Percentiles rank a stretch among this genome's conserved stretches.
phyloP scores from a whole-genome alignment of 345 rosid genomes.

The Litchi chinensis region DNA sequence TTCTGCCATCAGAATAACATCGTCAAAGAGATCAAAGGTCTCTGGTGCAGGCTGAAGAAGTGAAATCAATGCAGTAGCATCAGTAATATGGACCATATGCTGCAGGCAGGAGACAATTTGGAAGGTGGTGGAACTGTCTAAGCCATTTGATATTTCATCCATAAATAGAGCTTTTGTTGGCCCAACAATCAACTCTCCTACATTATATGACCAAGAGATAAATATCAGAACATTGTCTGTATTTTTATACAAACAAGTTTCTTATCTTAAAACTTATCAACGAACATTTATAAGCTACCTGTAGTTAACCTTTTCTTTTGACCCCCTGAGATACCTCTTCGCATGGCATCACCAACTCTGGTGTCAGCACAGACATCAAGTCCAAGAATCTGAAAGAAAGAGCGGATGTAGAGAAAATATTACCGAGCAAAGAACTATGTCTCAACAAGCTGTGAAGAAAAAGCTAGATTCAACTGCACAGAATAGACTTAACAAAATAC shows the following conservation, averaged over 20 bases:
- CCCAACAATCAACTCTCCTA: conserved; percentile 55
- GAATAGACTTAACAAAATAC: conserved; percentile 9
- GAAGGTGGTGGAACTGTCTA: conserved; percentile 52
- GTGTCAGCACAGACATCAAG: conserved; percentile 45
- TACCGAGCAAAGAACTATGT: background rate
- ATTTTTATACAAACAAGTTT: background rate
- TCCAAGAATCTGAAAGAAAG: conserved; percentile 40
- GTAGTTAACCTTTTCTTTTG: conserved; percentile 46
- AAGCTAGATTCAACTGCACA: background rate
- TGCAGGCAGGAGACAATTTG: conserved; percentile 49
- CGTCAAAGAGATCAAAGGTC: conserved; percentile 54
- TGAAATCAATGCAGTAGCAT: conserved; percentile 40
- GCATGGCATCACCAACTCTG: conserved; percentile 41
- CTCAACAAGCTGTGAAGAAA: background rate
- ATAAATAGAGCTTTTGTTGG: conserved; percentile 51
- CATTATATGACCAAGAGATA: background rate
- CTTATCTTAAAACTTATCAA: background rate
- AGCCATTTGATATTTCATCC: conserved; percentile 61
- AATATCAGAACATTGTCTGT: background rate
- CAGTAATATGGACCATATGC: conserved; percentile 45
- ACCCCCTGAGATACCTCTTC: conserved; percentile 47
- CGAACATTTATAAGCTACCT: conserved; percentile 19
- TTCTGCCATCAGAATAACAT: conserved; percentile 45
- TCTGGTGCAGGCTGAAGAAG: conserved; percentile 51
- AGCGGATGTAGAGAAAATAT: background rate